A percentile compares a stretch with the other conserved stretches of the same genome.
phyloP scores from a whole-genome alignment of 495 filamentous ascomycete species.

The Penicillium fimorum region DNA sequence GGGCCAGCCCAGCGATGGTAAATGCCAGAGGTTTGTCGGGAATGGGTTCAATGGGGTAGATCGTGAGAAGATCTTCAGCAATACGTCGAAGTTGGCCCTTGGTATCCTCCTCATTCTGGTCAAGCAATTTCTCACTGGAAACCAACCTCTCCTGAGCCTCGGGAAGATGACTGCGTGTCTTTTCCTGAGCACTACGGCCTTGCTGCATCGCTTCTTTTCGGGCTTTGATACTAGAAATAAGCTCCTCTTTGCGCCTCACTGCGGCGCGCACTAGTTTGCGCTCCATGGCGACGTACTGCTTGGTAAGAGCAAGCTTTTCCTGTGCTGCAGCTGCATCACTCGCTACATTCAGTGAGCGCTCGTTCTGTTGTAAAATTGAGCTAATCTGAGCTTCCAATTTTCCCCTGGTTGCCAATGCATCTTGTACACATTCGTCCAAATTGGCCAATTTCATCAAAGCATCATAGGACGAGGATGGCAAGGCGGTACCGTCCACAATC shows the following conservation, averaged over 20 bases:
- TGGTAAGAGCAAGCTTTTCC: constrained; percentile 59
- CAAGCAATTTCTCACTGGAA: constrained; percentile 51
- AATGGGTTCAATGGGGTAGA: constrained; percentile 77
- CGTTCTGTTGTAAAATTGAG: constrained; percentile 59
- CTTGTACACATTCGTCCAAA: constrained; percentile 88
- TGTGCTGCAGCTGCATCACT: constrained; percentile 60
- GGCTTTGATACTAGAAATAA: constrained; percentile 62
- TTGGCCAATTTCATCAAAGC: constrained; percentile 85
- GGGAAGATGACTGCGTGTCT: constrained; percentile 44
- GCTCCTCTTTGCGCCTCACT: constrained; percentile 57
- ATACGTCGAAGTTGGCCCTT: constrained; percentile 82
- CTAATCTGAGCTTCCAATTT: constrained; percentile 76
- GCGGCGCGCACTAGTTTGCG: constrained; percentile 61
- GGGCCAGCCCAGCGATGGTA: constrained; percentile 67
- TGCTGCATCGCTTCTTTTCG: constrained; percentile 64
- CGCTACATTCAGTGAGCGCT: constrained; percentile 37
- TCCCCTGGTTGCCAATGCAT: constrained; percentile 76
- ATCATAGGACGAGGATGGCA: constrained; percentile 82
- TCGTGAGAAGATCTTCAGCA: constrained; percentile 71
- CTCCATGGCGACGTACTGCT: constrained; percentile 60
- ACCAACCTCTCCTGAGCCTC: constrained; percentile 59
- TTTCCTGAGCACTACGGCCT: constrained; percentile 58
- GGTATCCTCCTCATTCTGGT: constrained; percentile 58
- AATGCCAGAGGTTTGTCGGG: constrained; percentile 65
- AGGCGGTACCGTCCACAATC: constrained; percentile 33